Evolutionary conservation across 73 alveolate genomes (phyloP).

Genomic region (Paramecium tetraurelia): DNA sequence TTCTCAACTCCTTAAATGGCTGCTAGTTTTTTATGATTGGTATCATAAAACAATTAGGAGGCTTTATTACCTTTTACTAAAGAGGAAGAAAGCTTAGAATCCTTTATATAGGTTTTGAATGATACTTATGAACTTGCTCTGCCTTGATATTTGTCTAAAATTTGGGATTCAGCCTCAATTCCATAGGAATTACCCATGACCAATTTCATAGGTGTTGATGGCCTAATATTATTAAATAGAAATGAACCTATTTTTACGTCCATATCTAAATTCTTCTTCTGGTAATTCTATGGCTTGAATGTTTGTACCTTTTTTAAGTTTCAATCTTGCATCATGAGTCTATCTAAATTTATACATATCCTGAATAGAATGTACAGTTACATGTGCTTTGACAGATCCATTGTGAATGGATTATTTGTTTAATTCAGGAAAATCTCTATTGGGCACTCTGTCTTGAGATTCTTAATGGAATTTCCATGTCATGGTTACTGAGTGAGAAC

Average conservation of each 20-base stretch:
- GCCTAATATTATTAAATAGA: conserved; percentile 41
- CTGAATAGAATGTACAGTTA: background rate
- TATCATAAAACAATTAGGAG: conserved; percentile 6
- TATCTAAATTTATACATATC: conserved; percentile 38
- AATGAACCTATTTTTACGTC: conserved; percentile 49
- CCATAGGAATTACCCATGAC: conserved; percentile 75
- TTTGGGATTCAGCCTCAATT: conserved; percentile 57
- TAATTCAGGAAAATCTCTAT: conserved; percentile 73
- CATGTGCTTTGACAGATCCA: conserved; percentile 66
- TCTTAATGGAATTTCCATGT: conserved; percentile 79
- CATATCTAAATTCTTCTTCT: conserved; percentile 64
- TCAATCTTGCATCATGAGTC: conserved; percentile 46
- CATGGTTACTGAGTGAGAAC: conserved; percentile 47
- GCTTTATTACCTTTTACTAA: background rate
- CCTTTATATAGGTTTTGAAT: background rate
- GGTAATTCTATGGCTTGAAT: conserved; percentile 20
- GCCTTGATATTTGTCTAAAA: background rate
- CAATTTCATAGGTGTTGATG: conserved; percentile 77
- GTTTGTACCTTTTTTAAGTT: conserved; percentile 15
- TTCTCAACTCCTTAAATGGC: background rate
- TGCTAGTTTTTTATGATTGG: conserved; percentile 45
- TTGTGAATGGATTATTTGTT: conserved; percentile 68
- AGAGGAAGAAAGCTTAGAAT: background rate
- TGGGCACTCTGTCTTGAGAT: conserved; percentile 62
- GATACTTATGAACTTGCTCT: conserved; percentile 1